Evolutionary conservation across 2,329 filamentous ascomycete genomes (phyloP), one percentile per base, ranked within the genome.

Genomic region (Colletotrichum ledebouriae): DNA sequence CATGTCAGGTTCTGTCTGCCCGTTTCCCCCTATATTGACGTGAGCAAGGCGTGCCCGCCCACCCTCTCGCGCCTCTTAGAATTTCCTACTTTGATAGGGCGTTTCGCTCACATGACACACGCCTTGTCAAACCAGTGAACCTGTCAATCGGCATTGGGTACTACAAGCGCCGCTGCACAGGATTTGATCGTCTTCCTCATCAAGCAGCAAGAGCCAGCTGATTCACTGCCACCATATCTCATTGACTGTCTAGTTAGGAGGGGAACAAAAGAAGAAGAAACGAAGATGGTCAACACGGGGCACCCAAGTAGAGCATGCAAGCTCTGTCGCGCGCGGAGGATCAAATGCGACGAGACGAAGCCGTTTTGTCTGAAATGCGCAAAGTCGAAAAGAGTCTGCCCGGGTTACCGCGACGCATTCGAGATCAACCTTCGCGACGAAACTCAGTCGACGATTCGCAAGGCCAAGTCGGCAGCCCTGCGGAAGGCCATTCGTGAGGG

Each of bases 311-410:
- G 59, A 37, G 70, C 70, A 6, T 71, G 70, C 68, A 70, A 71
- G 59, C 70, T 71, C 13, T 80, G 78, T 67, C 78, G 78, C 17
- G 71, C 75, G 37, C 74, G 78, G 17, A 77, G 77, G 69, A 75
- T 80, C 72, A 80, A 80, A 72, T 71, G 70, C 46, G 79, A 80
- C 63, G 78, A 80, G 72, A 72, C 71, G 37, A 74, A 73, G 29
- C 79, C 78, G 2, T 71, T 69, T 10, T 80, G 78, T 59, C 58
- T 72, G 34, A 77, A 79, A 67, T 80, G 79, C 71, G 72, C 70
- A 29, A 71, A 72, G 15, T 75, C 75, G 47, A 71, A 71, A 44
- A 66, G 70, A 20, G 63, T 62, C 7, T 71, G 70, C 42, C 70
- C 70, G 1, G 70, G 70, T 2, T 71, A 71, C 20, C 67, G 70